A percentile compares a stretch with the other conserved stretches of the same genome.
Conservation (phyloP, 2,329 filamentous ascomycete genomes). For the Penicillium palitans region DNA sequence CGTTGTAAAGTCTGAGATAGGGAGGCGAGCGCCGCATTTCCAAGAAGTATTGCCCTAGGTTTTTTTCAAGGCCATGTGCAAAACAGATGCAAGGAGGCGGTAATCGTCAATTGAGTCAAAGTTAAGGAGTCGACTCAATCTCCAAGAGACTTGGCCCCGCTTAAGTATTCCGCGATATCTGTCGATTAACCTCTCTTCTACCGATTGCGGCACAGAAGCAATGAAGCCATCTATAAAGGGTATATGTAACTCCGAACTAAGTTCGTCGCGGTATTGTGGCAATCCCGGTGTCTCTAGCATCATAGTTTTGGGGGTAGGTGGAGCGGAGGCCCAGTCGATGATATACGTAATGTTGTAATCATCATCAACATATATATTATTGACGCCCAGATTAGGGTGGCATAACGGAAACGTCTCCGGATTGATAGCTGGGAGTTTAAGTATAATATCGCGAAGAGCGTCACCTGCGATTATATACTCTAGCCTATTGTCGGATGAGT, state of each 20-base stretch:
- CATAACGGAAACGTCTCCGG: not conserved
- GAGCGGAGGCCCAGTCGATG: not conserved
- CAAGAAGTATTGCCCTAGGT: not conserved
- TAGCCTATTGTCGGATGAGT: slow-evolving; percentile 24
- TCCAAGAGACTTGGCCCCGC: not conserved
- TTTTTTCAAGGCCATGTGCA: not conserved
- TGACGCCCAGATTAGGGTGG: not conserved
- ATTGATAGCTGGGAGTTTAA: not conserved
- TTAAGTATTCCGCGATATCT: not conserved
- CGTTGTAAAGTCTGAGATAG: not conserved
- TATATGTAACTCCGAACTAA: not conserved
- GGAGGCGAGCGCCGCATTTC: not conserved
- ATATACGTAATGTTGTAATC: not conserved
- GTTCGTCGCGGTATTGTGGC: not conserved
- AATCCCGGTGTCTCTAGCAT: not conserved
- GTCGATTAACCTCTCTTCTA: not conserved
- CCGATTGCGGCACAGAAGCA: not conserved
- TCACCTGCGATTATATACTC: slow-evolving; percentile 28
- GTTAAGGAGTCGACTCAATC: not conserved
- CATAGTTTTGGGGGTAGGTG: not conserved
- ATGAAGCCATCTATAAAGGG: not conserved
- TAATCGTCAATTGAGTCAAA: not conserved
- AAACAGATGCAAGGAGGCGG: not conserved
- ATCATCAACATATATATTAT: not conserved
- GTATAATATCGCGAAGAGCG: slow-evolving; percentile 20